These are phyloP conservation scores for Plasmodium billcollinsi DNA, from an alignment of 169 alveolate species.

Conservation along the genomic window DNA sequence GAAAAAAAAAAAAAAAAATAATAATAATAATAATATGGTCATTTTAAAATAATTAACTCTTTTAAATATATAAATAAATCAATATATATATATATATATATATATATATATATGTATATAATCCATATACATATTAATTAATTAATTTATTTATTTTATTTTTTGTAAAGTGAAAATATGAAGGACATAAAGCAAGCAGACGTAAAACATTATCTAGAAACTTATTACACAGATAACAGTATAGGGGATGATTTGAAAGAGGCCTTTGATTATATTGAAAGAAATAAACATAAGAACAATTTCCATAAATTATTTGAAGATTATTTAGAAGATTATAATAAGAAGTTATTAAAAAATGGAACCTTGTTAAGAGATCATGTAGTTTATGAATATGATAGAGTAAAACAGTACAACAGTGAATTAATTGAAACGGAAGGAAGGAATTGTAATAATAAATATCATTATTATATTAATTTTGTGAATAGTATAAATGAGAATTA, in stretches of 20 bases:
- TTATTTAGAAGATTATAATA: slow-evolving; percentile 62
- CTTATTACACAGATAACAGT: slow-evolving; percentile 70
- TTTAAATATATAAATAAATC: neutral
- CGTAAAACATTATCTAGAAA: slow-evolving; percentile 64
- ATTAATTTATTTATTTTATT: neutral
- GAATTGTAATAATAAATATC: slow-evolving; percentile 67
- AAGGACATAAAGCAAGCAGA: slow-evolving; percentile 76
- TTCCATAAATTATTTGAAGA: slow-evolving; percentile 75
- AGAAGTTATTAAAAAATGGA: slow-evolving; percentile 41
- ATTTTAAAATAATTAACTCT: too few relatives aligned
- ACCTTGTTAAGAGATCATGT: slow-evolving; percentile 43
- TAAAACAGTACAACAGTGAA: slow-evolving; percentile 46
- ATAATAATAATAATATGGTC: too few relatives aligned
- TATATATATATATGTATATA: neutral
- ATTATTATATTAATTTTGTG: slow-evolving; percentile 27
- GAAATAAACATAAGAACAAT: slow-evolving; percentile 59
- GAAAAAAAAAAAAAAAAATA: too few relatives aligned
- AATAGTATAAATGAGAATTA: slow-evolving; percentile 60
- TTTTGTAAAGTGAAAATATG: slow-evolving; percentile 20
- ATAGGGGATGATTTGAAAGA: slow-evolving; percentile 50
- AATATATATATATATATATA: slow-evolving; percentile 11
- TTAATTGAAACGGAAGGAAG: slow-evolving; percentile 44
- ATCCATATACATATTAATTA: neutral
- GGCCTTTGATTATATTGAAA: slow-evolving; percentile 58
- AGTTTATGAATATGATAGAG: slow-evolving; percentile 63